phyloP scores from a whole-genome alignment of 495 filamentous ascomycete species.

The Podospora pseudoanserina region DNA sequence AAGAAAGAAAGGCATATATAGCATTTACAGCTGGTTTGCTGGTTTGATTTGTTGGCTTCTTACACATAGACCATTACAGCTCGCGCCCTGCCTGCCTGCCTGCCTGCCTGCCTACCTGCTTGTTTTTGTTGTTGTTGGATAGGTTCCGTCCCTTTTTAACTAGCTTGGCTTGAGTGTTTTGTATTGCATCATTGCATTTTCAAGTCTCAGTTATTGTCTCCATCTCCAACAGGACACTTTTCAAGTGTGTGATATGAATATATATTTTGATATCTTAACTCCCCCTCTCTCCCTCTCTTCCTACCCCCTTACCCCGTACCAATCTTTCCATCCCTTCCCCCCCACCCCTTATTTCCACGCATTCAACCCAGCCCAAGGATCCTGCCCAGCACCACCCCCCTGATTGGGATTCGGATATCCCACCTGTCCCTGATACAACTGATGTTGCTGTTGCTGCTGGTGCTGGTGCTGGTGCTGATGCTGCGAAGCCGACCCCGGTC shows the following conservation, averaged over 20 bases:
- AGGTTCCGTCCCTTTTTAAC: background rate
- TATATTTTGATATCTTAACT: background rate
- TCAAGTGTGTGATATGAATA: background rate
- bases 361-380: constrained; percentile 85
- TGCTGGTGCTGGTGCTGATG: constrained; percentile 38
- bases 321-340: background rate
- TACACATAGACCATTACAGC: background rate
- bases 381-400: constrained; percentile 21
- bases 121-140: background rate
- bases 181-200: background rate
- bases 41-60: background rate
- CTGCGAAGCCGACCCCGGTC: constrained; percentile 25
- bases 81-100: background rate
- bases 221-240: background rate
- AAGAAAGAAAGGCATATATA: background rate
- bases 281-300: background rate
- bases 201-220: background rate
- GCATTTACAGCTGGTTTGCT: background rate
- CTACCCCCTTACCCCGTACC: background rate
- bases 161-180: background rate
- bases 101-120: background rate
- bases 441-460: constrained; percentile 12
- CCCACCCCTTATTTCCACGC: constrained; percentile 66
- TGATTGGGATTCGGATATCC: background rate
- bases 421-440: constrained; percentile 13